Conservation (phyloP, 192 early-diverging fungal genomes). For the Backusella macrospora region DNA sequence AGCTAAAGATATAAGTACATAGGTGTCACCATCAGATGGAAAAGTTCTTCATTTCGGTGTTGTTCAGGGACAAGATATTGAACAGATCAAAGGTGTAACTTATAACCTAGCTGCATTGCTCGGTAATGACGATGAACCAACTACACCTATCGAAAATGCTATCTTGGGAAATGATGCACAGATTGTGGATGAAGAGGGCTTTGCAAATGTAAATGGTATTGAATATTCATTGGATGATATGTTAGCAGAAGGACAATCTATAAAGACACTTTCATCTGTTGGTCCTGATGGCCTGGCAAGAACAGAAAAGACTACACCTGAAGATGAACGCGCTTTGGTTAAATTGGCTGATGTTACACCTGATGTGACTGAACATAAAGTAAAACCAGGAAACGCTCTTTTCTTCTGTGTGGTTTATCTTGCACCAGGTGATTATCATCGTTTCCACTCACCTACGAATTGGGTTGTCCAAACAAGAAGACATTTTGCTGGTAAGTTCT, state of each 20-base stretch:
- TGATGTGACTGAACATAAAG: conserved; percentile 30
- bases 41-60: conserved; percentile 87
- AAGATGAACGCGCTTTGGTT: conserved; percentile 26
- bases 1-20: neutral
- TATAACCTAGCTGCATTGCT: conserved; percentile 90
- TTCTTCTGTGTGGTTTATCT: conserved; percentile 95
- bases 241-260: conserved; percentile 48
- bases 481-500: conserved; percentile 82
- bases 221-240: conserved; percentile 78
- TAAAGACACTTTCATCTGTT: conserved; percentile 43
- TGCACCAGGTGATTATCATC: conserved; percentile 98
- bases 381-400: conserved; percentile 71
- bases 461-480: conserved; percentile 88
- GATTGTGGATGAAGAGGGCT: conserved; percentile 75
- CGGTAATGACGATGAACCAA: conserved; percentile 37
- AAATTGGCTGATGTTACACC: conserved; percentile 29
- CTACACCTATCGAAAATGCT: conserved; percentile 46
- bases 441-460: conserved; percentile 96
- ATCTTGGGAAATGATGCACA: neutral
- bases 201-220: conserved; percentile 88
- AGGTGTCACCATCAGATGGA: conserved; percentile 92
- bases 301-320: conserved; percentile 29
- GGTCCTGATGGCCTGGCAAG: conserved; percentile 45
- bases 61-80: conserved; percentile 75
- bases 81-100: conserved; percentile 93